Percentiles rank a stretch among this genome's conserved stretches.
phyloP scores from a whole-genome alignment of 2,329 filamentous ascomycete genomes.

The Penicillium decumbens region DNA sequence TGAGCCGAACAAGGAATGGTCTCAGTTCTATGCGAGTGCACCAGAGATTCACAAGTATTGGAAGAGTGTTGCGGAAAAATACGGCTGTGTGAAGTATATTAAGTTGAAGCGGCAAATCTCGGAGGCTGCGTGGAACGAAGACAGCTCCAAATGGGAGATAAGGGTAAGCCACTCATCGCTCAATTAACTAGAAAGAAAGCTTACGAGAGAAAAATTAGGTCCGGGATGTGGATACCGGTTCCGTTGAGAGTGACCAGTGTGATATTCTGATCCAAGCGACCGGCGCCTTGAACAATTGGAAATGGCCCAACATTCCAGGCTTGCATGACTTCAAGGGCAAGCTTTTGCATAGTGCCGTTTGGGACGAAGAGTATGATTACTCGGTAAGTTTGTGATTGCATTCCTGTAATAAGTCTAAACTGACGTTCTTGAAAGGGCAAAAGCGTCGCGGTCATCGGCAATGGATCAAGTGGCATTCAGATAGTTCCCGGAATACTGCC shows the following conservation, averaged over 20 bases:
- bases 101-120: conserved; percentile 46
- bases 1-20: conserved; percentile 48
- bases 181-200: neutral
- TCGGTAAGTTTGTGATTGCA: conserved; percentile 15
- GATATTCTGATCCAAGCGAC: conserved; percentile 38
- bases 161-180: conserved; percentile 13
- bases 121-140: conserved; percentile 44
- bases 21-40: conserved; percentile 46
- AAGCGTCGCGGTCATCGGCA: conserved; percentile 36
- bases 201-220: conserved; percentile 15
- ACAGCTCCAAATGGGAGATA: conserved; percentile 27
- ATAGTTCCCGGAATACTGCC: conserved; percentile 38
- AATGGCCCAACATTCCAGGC: conserved; percentile 47
- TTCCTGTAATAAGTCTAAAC: neutral
- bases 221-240: conserved; percentile 21
- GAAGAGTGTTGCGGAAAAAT: conserved; percentile 43
- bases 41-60: conserved; percentile 50
- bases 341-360: conserved; percentile 44
- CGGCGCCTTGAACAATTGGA: conserved; percentile 42
- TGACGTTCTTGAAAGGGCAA: conserved; percentile 24
- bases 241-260: conserved; percentile 25
- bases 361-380: conserved; percentile 38
- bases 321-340: conserved; percentile 46
- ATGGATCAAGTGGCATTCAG: conserved; percentile 42
- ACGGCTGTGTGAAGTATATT: conserved; percentile 46